A percentile compares a stretch with the other conserved stretches of the same genome.
These are phyloP conservation scores for Phytophthora brassicae DNA, from an alignment of 352 stramenopile species.

Conservation along the genomic window DNA sequence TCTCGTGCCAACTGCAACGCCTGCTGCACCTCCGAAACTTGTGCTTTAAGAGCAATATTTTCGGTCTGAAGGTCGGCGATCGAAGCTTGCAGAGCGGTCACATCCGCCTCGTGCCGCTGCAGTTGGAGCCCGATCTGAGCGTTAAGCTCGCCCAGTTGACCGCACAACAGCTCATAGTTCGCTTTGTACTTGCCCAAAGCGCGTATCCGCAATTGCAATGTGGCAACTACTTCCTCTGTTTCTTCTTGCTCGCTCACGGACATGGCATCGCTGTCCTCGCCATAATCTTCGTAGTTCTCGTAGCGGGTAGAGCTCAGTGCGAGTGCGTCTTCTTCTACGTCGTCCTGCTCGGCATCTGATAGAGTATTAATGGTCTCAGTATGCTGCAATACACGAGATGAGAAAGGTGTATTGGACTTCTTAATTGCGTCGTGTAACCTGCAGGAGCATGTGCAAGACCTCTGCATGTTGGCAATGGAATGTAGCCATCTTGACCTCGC, in stretches of 20 bases:
- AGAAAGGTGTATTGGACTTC: not conserved
- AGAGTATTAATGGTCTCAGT: not conserved
- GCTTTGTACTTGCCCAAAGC: slow-evolving; percentile 69
- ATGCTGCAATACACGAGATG: not conserved
- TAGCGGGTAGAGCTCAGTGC: slow-evolving; percentile 2
- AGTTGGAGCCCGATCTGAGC: slow-evolving; percentile 68
- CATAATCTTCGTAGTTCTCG: slow-evolving; percentile 1
- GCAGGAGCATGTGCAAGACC: slow-evolving; percentile 14
- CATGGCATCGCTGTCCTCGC: not conserved
- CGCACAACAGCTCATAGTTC: slow-evolving; percentile 79
- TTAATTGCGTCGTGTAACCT: not conserved
- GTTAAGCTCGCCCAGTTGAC: slow-evolving; percentile 68
- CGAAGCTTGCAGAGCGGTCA: slow-evolving; percentile 45
- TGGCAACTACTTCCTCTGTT: slow-evolving; percentile 3
- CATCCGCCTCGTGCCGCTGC: slow-evolving; percentile 68
- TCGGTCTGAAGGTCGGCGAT: slow-evolving; percentile 36
- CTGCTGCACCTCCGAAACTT: slow-evolving; percentile 22
- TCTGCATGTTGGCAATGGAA: not conserved
- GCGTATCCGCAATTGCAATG: slow-evolving; percentile 51
- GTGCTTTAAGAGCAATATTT: slow-evolving; percentile 40
- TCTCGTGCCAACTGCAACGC: slow-evolving; percentile 24
- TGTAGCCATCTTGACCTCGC: slow-evolving; percentile 28
- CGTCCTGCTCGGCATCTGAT: slow-evolving; percentile 5
- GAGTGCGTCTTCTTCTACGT: not conserved
- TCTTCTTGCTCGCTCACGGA: slow-evolving; percentile 9